Evolutionary conservation across 2,329 filamentous ascomycete genomes (phyloP).

Genomic region (Salinomyces thailandicus): DNA sequence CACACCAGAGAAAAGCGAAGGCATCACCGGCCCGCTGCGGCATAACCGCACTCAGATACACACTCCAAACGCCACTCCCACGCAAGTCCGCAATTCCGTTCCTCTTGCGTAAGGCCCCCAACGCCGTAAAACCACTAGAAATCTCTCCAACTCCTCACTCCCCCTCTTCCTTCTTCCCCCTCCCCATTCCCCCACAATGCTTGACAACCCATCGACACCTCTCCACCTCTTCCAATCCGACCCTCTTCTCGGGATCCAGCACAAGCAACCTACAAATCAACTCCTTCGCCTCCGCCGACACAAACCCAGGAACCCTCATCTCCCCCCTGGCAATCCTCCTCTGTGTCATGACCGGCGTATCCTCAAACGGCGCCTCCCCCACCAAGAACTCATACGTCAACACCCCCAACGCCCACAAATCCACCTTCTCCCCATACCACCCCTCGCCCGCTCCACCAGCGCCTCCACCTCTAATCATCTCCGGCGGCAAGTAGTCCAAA

Average conservation of each 20-base stretch:
- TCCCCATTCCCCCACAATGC: conserved; percentile 53
- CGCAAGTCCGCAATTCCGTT: too few species aligned
- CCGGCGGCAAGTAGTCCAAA: conserved; percentile 90
- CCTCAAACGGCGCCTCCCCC: conserved; percentile 93
- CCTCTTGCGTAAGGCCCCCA: too few species aligned
- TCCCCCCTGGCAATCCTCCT: conserved; percentile 78
- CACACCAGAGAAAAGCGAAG: too few species aligned
- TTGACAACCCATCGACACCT: conserved; percentile 94
- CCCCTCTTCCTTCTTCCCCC: conserved; percentile 9
- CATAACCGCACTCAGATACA: too few species aligned
- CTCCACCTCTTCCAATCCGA: conserved; percentile 80
- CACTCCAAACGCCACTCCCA: too few species aligned
- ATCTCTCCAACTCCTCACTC: too few species aligned
- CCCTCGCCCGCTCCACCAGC: conserved; percentile 57
- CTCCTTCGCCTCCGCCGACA: conserved; percentile 82
- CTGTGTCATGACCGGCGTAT: conserved; percentile 89
- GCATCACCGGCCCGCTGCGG: too few species aligned
- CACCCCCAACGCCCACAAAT: conserved; percentile 91
- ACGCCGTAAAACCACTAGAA: too few species aligned
- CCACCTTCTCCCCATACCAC: conserved; percentile 90
- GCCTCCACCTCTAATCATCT: conserved; percentile 65
- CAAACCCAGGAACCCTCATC: conserved; percentile 84
- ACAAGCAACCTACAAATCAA: conserved; percentile 86
- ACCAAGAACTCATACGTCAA: conserved; percentile 94
- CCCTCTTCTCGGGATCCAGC: conserved; percentile 84